Percentiles rank a stretch among this genome's conserved stretches.
These are phyloP conservation scores for Yamadazyma endophytica DNA, from an alignment of 805 yeast genomes.

Conservation along the genomic window DNA sequence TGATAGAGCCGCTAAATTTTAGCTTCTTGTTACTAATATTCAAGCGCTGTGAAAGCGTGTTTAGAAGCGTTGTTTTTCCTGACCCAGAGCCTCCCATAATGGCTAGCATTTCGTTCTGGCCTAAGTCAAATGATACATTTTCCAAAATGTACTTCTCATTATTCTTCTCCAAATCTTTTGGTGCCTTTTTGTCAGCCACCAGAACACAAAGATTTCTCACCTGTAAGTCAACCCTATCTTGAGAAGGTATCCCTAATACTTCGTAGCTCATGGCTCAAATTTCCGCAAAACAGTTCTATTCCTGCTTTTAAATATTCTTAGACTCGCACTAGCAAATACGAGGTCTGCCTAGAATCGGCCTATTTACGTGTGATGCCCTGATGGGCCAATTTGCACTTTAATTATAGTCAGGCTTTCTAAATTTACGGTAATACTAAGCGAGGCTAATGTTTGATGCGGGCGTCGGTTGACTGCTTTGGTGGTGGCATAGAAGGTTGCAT, in stretches of 20 bases:
- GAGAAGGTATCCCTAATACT: slow-evolving; percentile 24
- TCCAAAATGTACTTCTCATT: slow-evolving; percentile 20
- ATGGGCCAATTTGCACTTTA: too few species aligned
- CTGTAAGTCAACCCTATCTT: slow-evolving; percentile 33
- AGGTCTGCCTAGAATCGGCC: too few species aligned
- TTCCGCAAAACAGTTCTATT: too few species aligned
- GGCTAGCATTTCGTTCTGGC: slow-evolving; percentile 64
- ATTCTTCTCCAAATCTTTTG: slow-evolving; percentile 6
- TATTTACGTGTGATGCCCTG: too few species aligned
- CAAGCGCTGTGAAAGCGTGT: slow-evolving; percentile 55
- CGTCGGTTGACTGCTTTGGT: too few species aligned
- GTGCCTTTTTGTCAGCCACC: slow-evolving; percentile 7
- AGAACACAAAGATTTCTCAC: slow-evolving; percentile 17
- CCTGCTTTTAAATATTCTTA: too few species aligned
- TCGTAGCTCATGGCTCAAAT: slow-evolving; percentile 8
- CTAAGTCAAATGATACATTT: slow-evolving; percentile 55
- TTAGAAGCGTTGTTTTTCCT: slow-evolving; percentile 78
- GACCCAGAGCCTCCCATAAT: slow-evolving; percentile 87
- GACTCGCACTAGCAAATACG: too few species aligned
- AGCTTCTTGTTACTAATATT: slow-evolving; percentile 37
- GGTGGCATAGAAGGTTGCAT: too few species aligned
- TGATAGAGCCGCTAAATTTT: slow-evolving; percentile 38
- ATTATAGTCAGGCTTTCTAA: too few species aligned
- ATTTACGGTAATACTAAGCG: too few species aligned
- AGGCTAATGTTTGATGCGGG: too few species aligned